These are phyloP conservation scores for Scytalidium lignicola DNA, from an alignment of 2,329 filamentous ascomycete species.

Conservation along the genomic window DNA sequence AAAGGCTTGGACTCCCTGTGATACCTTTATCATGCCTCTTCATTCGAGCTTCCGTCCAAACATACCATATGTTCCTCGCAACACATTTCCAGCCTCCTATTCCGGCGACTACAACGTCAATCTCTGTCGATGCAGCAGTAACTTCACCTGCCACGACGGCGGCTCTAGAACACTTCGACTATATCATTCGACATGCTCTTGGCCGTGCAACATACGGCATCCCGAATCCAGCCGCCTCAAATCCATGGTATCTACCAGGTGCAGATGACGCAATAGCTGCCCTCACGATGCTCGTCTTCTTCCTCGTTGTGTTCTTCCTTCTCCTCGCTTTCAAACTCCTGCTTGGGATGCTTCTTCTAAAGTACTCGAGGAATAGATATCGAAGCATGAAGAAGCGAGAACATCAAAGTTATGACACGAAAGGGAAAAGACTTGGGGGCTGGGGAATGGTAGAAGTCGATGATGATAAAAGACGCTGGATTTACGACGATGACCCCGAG, in stretches of 20 bases:
- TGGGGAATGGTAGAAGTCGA: constrained; percentile 84
- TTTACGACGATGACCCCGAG: constrained; percentile 80
- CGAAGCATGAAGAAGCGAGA: constrained; percentile 68
- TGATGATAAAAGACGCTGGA: constrained; percentile 79
- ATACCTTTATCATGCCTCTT: constrained; percentile 93
- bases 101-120: constrained; percentile 58
- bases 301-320: constrained; percentile 79
- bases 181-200: constrained; percentile 70
- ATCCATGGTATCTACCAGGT: constrained; percentile 26
- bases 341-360: constrained; percentile 80
- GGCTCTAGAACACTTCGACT: constrained; percentile 73
- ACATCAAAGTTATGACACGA: constrained; percentile 56
- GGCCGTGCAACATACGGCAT: constrained; percentile 65
- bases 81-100: constrained; percentile 76
- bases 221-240: constrained; percentile 22
- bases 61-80: constrained; percentile 96
- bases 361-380: constrained; percentile 75
- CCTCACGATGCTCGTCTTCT: constrained; percentile 78
- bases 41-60: constrained; percentile 89
- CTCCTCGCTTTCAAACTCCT: constrained; percentile 80
- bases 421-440: constrained; percentile 71
- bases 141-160: constrained; percentile 70
- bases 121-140: constrained; percentile 56
- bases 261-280: constrained; percentile 71
- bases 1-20: constrained; percentile 82